Conservation (phyloP, 345 rosid genomes). For the Syzygium aromaticum region DNA sequence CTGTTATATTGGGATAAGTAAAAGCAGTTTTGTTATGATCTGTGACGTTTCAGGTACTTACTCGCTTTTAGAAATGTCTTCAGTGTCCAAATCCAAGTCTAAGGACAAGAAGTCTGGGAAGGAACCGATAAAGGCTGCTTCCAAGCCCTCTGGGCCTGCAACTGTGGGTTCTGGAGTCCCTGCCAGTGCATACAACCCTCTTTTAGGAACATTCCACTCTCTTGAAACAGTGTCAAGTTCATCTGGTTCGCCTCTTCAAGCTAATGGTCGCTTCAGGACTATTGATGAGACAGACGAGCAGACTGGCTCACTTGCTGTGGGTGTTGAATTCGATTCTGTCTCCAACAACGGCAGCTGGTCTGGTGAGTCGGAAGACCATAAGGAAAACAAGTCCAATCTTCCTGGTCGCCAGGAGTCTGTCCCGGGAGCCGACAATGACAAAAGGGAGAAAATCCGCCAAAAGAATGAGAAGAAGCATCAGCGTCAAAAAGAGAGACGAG, state of each 20-base stretch:
- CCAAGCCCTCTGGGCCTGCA: constrained; percentile 44
- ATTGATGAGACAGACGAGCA: constrained; percentile 73
- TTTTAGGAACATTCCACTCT: constrained; percentile 62
- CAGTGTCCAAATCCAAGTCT: constrained; percentile 53
- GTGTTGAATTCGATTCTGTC: constrained; percentile 64
- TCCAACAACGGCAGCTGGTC: constrained; percentile 92
- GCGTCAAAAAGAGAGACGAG: constrained; percentile 86
- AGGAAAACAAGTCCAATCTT: constrained; percentile 43
- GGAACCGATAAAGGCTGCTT: constrained; percentile 50
- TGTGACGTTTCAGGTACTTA: neutral
- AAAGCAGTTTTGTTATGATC: neutral
- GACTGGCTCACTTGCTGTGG: constrained; percentile 30
- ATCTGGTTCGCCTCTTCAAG: constrained; percentile 41
- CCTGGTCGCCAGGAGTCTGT: constrained; percentile 42
- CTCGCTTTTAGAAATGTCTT: constrained; percentile 41
- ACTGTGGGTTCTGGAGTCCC: constrained; percentile 39
- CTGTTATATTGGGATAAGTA: neutral
- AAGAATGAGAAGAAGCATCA: constrained; percentile 92
- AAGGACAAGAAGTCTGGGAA: constrained; percentile 71
- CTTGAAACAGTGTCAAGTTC: constrained; percentile 40
- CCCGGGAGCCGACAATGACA: constrained; percentile 73
- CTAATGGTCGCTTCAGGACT: constrained; percentile 56
- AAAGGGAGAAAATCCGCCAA: constrained; percentile 78
- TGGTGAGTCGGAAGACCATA: constrained; percentile 92
- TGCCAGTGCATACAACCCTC: constrained; percentile 71